These are phyloP conservation scores for Claviceps pazoutovae DNA, from an alignment of 2,329 filamentous ascomycete genomes.

Conservation along the genomic window DNA sequence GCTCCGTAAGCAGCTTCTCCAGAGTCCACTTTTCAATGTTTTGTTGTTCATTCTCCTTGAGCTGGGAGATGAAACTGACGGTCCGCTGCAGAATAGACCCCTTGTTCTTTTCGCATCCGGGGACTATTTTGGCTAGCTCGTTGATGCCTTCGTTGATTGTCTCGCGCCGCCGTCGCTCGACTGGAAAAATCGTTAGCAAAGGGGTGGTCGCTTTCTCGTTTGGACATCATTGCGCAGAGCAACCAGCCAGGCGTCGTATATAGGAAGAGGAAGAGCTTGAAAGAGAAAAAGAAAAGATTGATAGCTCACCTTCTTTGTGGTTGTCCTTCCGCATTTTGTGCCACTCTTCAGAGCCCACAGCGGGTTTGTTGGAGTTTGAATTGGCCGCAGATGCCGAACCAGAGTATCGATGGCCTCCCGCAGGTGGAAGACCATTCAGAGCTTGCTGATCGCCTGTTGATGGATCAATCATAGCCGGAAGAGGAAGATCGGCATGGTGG, in stretches of 20 bases:
- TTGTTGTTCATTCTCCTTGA: slow-evolving; percentile 86
- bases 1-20: slow-evolving; percentile 79
- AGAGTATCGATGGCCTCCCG: slow-evolving; percentile 19
- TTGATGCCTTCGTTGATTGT: slow-evolving; percentile 99
- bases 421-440: slow-evolving; percentile 26
- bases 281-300: too few relatives aligned
- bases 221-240: too few relatives aligned
- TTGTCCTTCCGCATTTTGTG: slow-evolving; percentile 95
- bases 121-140: slow-evolving; percentile 93
- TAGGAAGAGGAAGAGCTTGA: too few relatives aligned
- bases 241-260: too few relatives aligned
- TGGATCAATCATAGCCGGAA: slow-evolving; percentile 16
- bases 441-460: slow-evolving; percentile 12
- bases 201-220: too few relatives aligned
- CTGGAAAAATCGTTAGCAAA: slow-evolving; percentile 32
- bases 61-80: slow-evolving; percentile 83
- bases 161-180: slow-evolving; percentile 89
- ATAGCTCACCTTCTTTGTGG: slow-evolving; percentile 78
- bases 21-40: slow-evolving; percentile 92
- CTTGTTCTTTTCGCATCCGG: slow-evolving; percentile 97
- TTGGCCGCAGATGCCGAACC: slow-evolving; percentile 26
- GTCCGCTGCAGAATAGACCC: slow-evolving; percentile 89
- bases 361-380: slow-evolving; percentile 47
- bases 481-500: slow-evolving; percentile 17
- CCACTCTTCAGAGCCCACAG: slow-evolving; percentile 95